Percentiles rank a stretch among this genome's conserved stretches.
These are phyloP conservation scores for Pleurotus sapidus DNA, from an alignment of 768 basidiomycete species.

Conservation along the genomic window DNA sequence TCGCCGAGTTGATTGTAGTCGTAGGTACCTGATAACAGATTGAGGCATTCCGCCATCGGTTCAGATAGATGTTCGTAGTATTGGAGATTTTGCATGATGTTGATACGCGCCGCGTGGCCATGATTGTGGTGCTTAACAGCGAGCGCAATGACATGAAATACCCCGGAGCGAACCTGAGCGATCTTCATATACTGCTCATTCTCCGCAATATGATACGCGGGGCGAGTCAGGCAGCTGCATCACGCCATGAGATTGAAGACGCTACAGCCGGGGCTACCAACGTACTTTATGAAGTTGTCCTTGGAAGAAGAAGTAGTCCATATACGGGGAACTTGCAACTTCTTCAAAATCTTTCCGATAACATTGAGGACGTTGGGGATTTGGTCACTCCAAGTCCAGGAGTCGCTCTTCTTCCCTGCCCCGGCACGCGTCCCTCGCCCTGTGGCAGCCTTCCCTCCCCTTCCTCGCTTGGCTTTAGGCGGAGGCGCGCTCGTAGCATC, in stretches of 20 bases:
- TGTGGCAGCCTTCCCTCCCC: conserved; percentile 52
- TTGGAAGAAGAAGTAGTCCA: conserved; percentile 88
- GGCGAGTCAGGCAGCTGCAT: conserved; percentile 80
- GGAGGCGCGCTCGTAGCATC: conserved; percentile 43
- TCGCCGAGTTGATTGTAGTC: conserved; percentile 89
- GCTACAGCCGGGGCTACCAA: conserved; percentile 12
- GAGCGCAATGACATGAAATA: conserved; percentile 86
- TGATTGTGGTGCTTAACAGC: conserved; percentile 93
- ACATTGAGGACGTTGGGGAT: conserved; percentile 67
- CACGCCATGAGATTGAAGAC: conserved; percentile 3
- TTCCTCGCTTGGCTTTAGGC: conserved; percentile 52
- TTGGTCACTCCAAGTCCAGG: conserved; percentile 79
- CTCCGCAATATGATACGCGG: conserved; percentile 85
- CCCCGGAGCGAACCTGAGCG: conserved; percentile 62
- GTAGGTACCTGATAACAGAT: conserved; percentile 77
- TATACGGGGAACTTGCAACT: conserved; percentile 66
- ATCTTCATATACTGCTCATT: conserved; percentile 87
- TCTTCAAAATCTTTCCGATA: conserved; percentile 68
- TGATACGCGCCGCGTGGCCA: conserved; percentile 78
- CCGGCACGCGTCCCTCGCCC: conserved; percentile 32
- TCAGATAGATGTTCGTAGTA: conserved; percentile 95
- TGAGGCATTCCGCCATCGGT: conserved; percentile 88
- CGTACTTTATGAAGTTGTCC: conserved; percentile 83
- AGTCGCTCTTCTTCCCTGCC: conserved; percentile 41
- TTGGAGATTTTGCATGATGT: conserved; percentile 87